Evolutionary conservation across 805 yeast species (phyloP).

Genomic region (Starmerella geochares): DNA sequence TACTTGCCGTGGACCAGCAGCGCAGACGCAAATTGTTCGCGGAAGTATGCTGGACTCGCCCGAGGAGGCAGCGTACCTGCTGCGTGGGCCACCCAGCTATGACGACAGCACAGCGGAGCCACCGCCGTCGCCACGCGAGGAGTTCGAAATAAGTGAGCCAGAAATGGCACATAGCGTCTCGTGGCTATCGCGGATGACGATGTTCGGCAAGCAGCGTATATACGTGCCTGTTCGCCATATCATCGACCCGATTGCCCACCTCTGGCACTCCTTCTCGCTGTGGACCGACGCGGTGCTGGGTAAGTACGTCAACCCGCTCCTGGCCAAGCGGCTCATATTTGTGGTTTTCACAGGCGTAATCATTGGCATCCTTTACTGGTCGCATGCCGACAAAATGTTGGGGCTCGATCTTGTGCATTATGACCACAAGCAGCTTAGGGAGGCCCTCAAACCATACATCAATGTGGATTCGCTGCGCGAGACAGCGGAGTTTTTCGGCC

Average conservation of each 20-base stretch:
- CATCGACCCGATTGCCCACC: slow-evolving; percentile 41
- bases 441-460: slow-evolving; percentile 44
- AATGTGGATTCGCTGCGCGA: slow-evolving; percentile 48
- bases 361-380: slow-evolving; percentile 43
- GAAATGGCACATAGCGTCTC: neutral
- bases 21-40: neutral
- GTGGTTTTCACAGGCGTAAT: slow-evolving; percentile 49
- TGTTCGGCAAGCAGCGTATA: slow-evolving; percentile 24
- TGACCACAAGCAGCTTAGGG: slow-evolving; percentile 45
- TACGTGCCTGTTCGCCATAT: slow-evolving; percentile 36
- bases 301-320: slow-evolving; percentile 74
- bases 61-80: slow-evolving; percentile 11
- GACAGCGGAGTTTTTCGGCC: slow-evolving; percentile 58
- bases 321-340: slow-evolving; percentile 69
- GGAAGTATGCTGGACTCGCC: slow-evolving; percentile 1
- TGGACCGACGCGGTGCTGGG: slow-evolving; percentile 50
- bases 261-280: slow-evolving; percentile 31
- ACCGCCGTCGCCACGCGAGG: slow-evolving; percentile 4
- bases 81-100: slow-evolving; percentile 14
- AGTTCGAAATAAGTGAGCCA: slow-evolving; percentile 19
- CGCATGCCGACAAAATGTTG: slow-evolving; percentile 2
- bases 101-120: slow-evolving; percentile 1
- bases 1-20: neutral
- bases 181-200: slow-evolving; percentile 16
- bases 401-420: slow-evolving; percentile 40